Conservation (phyloP, 1,284 basidiomycete genomes). For the Ustilago shanxiensis region DNA sequence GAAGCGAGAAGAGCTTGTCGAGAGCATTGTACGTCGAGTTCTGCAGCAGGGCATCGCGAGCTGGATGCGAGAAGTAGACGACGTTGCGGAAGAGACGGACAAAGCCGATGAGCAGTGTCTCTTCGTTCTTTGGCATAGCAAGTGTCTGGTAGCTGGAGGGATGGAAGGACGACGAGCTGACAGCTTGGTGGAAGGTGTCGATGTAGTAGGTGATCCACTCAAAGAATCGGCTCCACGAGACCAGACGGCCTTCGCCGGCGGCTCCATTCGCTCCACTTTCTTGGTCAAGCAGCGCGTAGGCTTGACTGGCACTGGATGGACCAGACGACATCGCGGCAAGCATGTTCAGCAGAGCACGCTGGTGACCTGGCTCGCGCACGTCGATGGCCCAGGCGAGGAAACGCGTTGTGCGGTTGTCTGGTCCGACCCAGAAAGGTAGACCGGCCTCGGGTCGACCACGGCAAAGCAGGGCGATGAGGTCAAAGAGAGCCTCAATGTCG, state of each 20-base stretch:
- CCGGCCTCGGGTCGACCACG: conserved; percentile 61
- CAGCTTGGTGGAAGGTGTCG: conserved; percentile 59
- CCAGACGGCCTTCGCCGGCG: conserved; percentile 57
- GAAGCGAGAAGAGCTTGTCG: conserved; percentile 76
- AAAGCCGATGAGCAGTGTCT: conserved; percentile 83
- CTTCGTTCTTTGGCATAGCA: conserved; percentile 79
- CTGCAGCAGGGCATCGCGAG: conserved; percentile 82
- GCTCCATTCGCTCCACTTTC: conserved; percentile 38
- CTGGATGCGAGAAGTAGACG: conserved; percentile 81
- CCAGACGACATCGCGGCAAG: conserved; percentile 65
- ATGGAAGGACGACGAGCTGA: conserved; percentile 41
- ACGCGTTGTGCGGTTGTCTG: conserved; percentile 71
- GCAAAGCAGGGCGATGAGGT: conserved; percentile 64
- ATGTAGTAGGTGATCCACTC: conserved; percentile 69
- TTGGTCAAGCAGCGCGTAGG: conserved; percentile 62
- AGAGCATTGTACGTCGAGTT: conserved; percentile 80
- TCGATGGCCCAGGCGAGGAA: conserved; percentile 69
- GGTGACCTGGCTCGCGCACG: conserved; percentile 65
- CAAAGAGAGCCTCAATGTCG: conserved; percentile 69
- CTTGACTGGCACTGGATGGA: conserved; percentile 65
- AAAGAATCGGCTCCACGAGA: conserved; percentile 67
- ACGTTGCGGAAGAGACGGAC: conserved; percentile 84
- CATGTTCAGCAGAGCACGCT: conserved; percentile 68
- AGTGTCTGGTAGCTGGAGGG: conserved; percentile 43
- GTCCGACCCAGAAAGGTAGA: conserved; percentile 62